These are phyloP conservation scores for Grosmannia serpens DNA, from an alignment of 2,329 filamentous ascomycete genomes.

Conservation along the genomic window DNA sequence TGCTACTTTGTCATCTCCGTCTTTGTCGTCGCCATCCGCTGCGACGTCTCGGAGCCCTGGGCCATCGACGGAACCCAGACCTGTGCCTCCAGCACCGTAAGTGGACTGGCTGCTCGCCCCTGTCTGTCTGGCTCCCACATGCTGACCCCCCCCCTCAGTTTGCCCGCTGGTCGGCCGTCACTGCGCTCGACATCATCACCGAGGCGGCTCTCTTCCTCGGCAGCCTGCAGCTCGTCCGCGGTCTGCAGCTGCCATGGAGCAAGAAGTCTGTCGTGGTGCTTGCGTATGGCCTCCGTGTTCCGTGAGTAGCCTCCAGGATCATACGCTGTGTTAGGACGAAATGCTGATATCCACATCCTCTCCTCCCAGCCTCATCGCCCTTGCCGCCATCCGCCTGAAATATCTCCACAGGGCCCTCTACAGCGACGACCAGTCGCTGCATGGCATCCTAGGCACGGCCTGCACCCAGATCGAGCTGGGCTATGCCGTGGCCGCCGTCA, in stretches of 20 bases:
- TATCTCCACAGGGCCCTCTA: constrained; percentile 20
- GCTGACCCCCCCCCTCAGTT: constrained; percentile 14
- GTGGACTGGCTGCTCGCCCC: constrained; percentile 3
- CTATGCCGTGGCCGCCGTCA: constrained; percentile 28
- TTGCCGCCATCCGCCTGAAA: constrained; percentile 24
- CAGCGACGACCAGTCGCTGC: constrained; percentile 24
- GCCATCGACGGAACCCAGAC: constrained; percentile 14
- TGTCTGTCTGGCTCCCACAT: background rate
- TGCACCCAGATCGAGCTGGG: constrained; percentile 28
- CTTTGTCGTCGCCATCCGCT: constrained; percentile 27
- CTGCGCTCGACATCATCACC: constrained; percentile 26
- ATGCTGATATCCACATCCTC: background rate
- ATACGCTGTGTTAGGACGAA: constrained; percentile 1
- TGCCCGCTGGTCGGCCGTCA: constrained; percentile 25
- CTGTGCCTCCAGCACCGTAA: constrained; percentile 21
- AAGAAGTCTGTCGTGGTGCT: constrained; percentile 27
- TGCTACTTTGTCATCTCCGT: constrained; percentile 26
- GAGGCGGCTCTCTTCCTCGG: constrained; percentile 26
- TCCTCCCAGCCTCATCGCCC: constrained; percentile 24
- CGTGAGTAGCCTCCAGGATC: background rate
- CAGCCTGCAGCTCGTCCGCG: constrained; percentile 23
- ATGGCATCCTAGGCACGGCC: constrained; percentile 22
- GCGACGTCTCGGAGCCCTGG: constrained; percentile 26
- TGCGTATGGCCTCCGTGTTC: constrained; percentile 27
- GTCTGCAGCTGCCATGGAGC: constrained; percentile 23